A percentile compares a stretch with the other conserved stretches of the same genome.
phyloP scores from a whole-genome alignment of 352 stramenopile species.

The Globisporangium abappressorium region DNA sequence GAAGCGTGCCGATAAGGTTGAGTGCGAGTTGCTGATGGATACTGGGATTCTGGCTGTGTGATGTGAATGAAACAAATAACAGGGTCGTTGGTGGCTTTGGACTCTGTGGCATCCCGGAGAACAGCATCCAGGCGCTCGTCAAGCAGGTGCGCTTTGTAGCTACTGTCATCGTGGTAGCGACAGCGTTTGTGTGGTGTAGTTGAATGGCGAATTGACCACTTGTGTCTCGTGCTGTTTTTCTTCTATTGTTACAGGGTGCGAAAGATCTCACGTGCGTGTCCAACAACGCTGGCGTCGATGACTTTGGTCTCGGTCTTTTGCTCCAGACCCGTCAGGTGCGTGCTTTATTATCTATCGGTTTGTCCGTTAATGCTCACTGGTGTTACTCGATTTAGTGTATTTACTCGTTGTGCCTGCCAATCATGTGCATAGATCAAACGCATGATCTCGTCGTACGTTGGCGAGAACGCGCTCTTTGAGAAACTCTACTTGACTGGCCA shows the following conservation, averaged over 20 bases:
- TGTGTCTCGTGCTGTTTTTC: neutral
- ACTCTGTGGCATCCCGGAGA: conserved; percentile 91
- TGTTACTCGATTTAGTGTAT: neutral
- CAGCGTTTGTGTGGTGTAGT: neutral
- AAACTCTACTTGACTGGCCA: conserved; percentile 89
- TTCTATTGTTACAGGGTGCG: conserved; percentile 38
- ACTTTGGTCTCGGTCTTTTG: conserved; percentile 92
- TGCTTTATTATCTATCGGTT: neutral
- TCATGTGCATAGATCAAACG: conserved; percentile 82
- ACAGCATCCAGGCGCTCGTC: conserved; percentile 83
- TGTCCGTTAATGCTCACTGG: too few species aligned
- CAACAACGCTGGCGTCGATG: conserved; percentile 94
- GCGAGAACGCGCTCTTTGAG: conserved; percentile 95
- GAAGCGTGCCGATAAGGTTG: neutral
- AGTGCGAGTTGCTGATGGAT: neutral
- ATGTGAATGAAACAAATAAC: conserved; percentile 1
- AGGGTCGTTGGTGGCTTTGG: conserved; percentile 90
- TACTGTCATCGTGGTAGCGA: neutral
- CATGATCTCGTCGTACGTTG: conserved; percentile 97
- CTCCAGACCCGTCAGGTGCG: conserved; percentile 88
- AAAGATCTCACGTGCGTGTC: conserved; percentile 89
- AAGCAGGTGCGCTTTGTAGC: conserved; percentile 38
- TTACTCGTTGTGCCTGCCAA: neutral
- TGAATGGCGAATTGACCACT: neutral
- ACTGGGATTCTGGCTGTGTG: neutral